Evolutionary conservation across 2,329 filamentous ascomycete species (phyloP).

Genomic region (Aspergillus transmontanensis): DNA sequence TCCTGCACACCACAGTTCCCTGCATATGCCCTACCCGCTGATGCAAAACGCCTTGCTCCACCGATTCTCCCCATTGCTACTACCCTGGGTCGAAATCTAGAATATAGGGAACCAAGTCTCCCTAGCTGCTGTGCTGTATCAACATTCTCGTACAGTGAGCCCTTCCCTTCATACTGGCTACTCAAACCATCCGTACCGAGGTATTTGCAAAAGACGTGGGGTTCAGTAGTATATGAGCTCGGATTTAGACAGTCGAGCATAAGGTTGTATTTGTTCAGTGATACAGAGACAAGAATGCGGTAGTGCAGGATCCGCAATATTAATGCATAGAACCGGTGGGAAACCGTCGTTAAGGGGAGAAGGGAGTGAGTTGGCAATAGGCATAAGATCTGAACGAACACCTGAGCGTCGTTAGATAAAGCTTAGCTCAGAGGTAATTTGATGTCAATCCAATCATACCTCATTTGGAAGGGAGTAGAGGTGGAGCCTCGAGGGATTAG

Average conservation of each 20-base stretch:
- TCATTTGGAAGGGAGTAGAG: conserved; percentile 39
- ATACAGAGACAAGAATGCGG: conserved; percentile 62
- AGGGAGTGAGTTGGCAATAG: conserved; percentile 54
- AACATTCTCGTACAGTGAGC: conserved; percentile 39
- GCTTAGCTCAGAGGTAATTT: neutral
- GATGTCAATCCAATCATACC: conserved; percentile 22
- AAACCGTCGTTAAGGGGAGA: conserved; percentile 61
- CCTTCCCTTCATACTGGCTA: conserved; percentile 42
- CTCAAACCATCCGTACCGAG: conserved; percentile 65
- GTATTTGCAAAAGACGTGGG: conserved; percentile 69
- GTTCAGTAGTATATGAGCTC: conserved; percentile 66
- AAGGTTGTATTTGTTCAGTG: conserved; percentile 64
- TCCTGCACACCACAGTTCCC: too few species aligned
- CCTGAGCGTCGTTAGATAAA: conserved; percentile 35
- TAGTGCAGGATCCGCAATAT: conserved; percentile 66
- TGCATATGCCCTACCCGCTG: conserved; percentile 16
- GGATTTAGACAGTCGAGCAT: conserved; percentile 81
- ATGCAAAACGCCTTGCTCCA: conserved; percentile 10
- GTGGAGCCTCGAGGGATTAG: conserved; percentile 12
- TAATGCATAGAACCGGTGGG: conserved; percentile 64
- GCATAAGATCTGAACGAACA: conserved; percentile 55
- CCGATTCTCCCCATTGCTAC: conserved; percentile 48
- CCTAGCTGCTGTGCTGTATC: conserved; percentile 39
- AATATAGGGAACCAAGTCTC: conserved; percentile 63
- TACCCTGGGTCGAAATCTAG: conserved; percentile 68